Base-by-base conservation (phyloP, 169 alveolate genomes). In the Plasmodium relictum region DNA sequence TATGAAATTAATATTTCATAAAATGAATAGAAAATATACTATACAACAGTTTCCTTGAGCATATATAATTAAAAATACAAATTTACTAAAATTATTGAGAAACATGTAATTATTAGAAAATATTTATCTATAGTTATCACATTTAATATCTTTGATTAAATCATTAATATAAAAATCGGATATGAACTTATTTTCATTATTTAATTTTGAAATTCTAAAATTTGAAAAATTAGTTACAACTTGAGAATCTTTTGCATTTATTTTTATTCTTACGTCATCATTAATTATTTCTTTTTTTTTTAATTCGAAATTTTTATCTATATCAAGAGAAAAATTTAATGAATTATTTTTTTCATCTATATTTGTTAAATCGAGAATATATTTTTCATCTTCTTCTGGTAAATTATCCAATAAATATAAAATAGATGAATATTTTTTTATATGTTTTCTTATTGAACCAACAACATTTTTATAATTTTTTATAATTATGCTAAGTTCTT, bases 371-470 rank as follows among this genome's bases (percentile, higher is more conserved):
- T 50, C 66, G 4, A 72, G 68, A 8, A 72, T 72, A 6, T 24
- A 12, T 10, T 52, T 48, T 59, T 48, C 41, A 26, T 72, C 85
- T 6, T 9, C 58, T 22, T 72, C 42, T 41, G 71, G 20, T 45
- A 74, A 42, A 7, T 14, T 41, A 22, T 76, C 88, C 16, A 76
- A 16, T 45, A 76, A 41, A 68, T 37, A 48, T 42, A 76, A 50
- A 50, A 76, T 66, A 39, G 68, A 31, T 24, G 88, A 56, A 48
- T 76, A 37, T 14, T 76, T 76, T 37, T 63, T 44, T 14, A 76
- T 4, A 9, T 76, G 65, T n/a, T 45, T 16, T 48, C 45, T 62
- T 14, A 76, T 76, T 12, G 59, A 48, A 7, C 10, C 48, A 31
- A 76, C 6, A 0, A 22, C 26, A 48, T 31, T 31, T 62, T 76